Evolutionary conservation across 768 basidiomycete genomes (phyloP).

Genomic region (Lactarius evosmus): DNA sequence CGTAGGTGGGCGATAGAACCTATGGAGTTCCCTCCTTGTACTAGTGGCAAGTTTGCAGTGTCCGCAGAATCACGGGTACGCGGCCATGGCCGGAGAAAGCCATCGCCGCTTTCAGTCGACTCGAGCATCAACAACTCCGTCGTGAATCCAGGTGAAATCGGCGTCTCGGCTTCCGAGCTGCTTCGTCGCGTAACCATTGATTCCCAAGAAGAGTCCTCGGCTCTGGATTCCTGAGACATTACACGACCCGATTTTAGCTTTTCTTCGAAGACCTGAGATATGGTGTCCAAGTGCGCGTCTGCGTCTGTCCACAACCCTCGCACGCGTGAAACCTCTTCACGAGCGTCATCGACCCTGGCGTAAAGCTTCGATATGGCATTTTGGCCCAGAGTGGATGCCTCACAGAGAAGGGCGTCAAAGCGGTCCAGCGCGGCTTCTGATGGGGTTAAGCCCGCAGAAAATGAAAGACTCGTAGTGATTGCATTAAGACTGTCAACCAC

Average conservation of each 20-base stretch:
- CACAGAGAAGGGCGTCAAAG: conserved; percentile 46
- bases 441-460: conserved; percentile 35
- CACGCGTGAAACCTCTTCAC: conserved; percentile 47
- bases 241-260: conserved; percentile 33
- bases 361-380: conserved; percentile 51
- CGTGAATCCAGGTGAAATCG: conserved; percentile 6
- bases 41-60: neutral
- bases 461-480: conserved; percentile 40
- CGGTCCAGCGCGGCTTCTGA: conserved; percentile 40
- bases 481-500: conserved; percentile 54
- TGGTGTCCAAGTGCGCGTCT: conserved; percentile 43
- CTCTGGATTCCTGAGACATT: neutral
- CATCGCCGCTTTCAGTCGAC: neutral
- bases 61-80: conserved; percentile 8
- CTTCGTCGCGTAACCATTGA: conserved; percentile 10
- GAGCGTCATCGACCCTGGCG: conserved; percentile 49
- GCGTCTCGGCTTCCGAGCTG: conserved; percentile 14
- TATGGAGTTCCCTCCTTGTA: neutral
- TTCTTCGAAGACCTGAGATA: conserved; percentile 45
- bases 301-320: conserved; percentile 46
- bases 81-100: conserved; percentile 13
- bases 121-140: conserved; percentile 11
- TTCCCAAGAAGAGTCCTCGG: conserved; percentile 11
- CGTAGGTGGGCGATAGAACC: conserved; percentile 8
- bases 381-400: conserved; percentile 46